Evolutionary conservation across 169 alveolate genomes (phyloP).

Genomic region (Miamiensis avidus): DNA sequence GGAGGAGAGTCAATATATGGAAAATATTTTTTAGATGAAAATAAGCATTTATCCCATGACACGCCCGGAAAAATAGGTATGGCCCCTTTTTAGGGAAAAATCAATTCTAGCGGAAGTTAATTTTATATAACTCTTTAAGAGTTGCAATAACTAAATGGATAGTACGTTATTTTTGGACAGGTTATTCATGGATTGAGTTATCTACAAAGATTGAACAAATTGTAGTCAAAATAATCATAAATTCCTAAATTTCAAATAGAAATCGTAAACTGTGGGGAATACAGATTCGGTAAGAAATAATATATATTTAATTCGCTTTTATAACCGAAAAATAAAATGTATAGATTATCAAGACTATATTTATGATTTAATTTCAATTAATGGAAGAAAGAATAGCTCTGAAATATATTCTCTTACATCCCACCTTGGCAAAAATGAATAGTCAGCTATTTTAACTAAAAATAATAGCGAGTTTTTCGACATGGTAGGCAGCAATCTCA

Average conservation of each 20-base stretch:
- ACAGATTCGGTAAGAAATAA: neutral
- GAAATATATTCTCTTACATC: too few relatives aligned
- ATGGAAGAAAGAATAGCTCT: too few relatives aligned
- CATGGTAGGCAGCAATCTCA: too few relatives aligned
- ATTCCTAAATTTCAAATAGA: neutral
- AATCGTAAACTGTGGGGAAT: neutral
- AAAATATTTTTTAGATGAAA: neutral
- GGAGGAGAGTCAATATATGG: neutral
- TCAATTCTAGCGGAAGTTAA: neutral
- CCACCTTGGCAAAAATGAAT: too few relatives aligned
- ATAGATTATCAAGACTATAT: too few relatives aligned
- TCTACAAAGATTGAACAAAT: too few relatives aligned
- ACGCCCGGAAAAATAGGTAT: neutral
- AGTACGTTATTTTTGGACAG: neutral
- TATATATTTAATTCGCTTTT: too few relatives aligned
- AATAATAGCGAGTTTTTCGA: too few relatives aligned
- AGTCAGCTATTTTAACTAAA: too few relatives aligned
- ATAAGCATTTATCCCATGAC: neutral
- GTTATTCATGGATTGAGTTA: neutral
- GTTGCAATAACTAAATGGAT: neutral
- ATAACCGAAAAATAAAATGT: too few relatives aligned
- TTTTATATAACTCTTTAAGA: neutral
- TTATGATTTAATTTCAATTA: too few relatives aligned
- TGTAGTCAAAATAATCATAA: too few relatives aligned
- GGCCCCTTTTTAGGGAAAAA: neutral